Conservation (phyloP, 805 yeast genomes). For the Metschnikowia aberdeeniae region DNA sequence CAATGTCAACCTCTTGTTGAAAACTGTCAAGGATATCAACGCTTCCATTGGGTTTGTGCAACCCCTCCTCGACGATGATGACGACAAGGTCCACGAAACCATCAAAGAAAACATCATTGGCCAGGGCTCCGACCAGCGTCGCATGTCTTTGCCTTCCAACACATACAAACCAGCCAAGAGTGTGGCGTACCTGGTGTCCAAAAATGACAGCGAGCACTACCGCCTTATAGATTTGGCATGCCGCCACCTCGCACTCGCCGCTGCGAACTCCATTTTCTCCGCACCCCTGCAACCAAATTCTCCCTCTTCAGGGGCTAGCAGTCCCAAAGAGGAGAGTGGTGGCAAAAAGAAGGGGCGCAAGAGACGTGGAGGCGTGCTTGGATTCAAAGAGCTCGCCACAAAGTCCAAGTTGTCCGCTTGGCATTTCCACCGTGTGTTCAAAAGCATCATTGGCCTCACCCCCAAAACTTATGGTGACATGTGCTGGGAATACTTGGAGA, state of each 20-base stretch:
- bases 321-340: constrained; percentile 17
- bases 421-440: constrained; percentile 91
- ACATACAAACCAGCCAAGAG: constrained; percentile 12
- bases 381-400: constrained; percentile 83
- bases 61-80: constrained; percentile 46
- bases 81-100: constrained; percentile 32
- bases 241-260: constrained; percentile 78
- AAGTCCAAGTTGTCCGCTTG: constrained; percentile 81
- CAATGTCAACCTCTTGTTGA: constrained; percentile 41
- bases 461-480: constrained; percentile 87
- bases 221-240: constrained; percentile 74
- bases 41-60: constrained; percentile 53
- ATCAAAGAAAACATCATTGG: constrained; percentile 36
- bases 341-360: constrained; percentile 26
- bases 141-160: constrained; percentile 30
- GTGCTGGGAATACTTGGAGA: constrained; percentile 59
- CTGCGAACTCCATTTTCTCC: constrained; percentile 44
- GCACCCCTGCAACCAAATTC: background rate
- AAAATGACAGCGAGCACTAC: constrained; percentile 65
- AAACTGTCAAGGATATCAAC: constrained; percentile 55
- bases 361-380: constrained; percentile 74
- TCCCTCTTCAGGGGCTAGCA: constrained; percentile 18
- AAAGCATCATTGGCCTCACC: constrained; percentile 79
- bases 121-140: constrained; percentile 19
- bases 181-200: constrained; percentile 30